These are phyloP conservation scores for Suillus luteus DNA, from an alignment of 768 basidiomycete genomes.

Conservation along the genomic window DNA sequence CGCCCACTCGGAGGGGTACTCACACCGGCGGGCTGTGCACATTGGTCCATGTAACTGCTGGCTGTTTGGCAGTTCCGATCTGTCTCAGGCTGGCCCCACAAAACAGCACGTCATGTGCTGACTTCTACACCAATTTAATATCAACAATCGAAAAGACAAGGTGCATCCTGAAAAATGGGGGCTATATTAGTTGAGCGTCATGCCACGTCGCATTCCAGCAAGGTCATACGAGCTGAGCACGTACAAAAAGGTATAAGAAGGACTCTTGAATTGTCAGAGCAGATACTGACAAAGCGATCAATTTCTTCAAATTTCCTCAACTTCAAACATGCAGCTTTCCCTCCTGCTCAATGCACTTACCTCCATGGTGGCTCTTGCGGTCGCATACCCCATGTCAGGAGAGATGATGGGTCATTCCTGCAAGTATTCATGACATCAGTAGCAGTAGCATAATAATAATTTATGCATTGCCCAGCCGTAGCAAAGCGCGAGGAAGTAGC, in stretches of 20 bases:
- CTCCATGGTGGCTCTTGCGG: background rate
- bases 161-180: background rate
- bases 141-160: background rate
- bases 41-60: too few relatives aligned
- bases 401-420: background rate
- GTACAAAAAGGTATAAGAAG: background rate
- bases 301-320: background rate
- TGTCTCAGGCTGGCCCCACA: too few relatives aligned
- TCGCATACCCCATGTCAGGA: constrained; percentile 1
- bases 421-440: background rate
- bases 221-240: background rate
- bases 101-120: background rate
- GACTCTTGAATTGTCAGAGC: background rate
- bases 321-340: background rate
- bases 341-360: background rate
- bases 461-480: background rate
- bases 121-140: background rate
- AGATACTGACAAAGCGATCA: background rate
- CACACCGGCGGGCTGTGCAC: too few relatives aligned
- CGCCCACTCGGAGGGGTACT: too few relatives aligned
- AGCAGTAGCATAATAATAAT: background rate
- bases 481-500: background rate
- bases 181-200: background rate
- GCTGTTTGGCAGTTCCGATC: too few relatives aligned
- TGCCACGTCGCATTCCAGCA: background rate